Evolutionary conservation across 495 filamentous ascomycete species (phyloP), one percentile per base, ranked within the genome.

Genomic region (Wilcoxina mikolae): DNA sequence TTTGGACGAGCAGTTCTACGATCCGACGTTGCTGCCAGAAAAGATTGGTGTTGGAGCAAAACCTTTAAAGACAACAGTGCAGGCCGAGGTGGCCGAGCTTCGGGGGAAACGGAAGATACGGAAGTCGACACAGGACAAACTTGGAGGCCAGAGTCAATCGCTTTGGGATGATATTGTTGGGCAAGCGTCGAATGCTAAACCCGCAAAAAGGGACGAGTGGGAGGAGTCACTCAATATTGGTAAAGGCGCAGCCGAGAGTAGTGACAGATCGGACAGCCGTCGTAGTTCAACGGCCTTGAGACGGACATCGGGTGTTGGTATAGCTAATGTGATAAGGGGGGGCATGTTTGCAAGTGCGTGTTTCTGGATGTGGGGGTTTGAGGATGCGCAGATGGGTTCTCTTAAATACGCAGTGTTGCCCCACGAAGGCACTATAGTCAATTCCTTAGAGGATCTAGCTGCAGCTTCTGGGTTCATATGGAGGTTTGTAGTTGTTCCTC

Each of bases 121-220:
- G 49, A 78, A 87, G 58, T 83, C 81, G 3, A 81, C 85, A 39
- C 93, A 85, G 62, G 78, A 79, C 57, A 85, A 84, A 61, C 69
- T 95, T 12, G 78, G 74, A 45, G 83, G 76, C 53, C 86, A 94
- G 59, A 88, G 81, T 61, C 78, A 85, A 59, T 78, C 78, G 31
- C 75, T 96, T 1, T 96, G 89, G 91, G 80, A 80, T 11, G 85
- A 91, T 57, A 93, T 98, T 56, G 77, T 93, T 10, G 81, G 77
- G 51, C 70, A 70, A 20, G 68, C 62, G 43, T 42, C 63, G 26
- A 66, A 62, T 53, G 66, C 59, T 7, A 68, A 58, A 43, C 64
- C 64, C 35, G 66, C 66, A 26, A 69, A 70, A 39, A 57, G 60
- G 31, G 64, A 72, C 46, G 67, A 67, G 28, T 66, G 65, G 58